Percentiles rank a stretch among this genome's conserved stretches.
Evolutionary conservation across 2,329 filamentous ascomycete genomes (phyloP).

Genomic region (Talaromyces rugulosus): DNA sequence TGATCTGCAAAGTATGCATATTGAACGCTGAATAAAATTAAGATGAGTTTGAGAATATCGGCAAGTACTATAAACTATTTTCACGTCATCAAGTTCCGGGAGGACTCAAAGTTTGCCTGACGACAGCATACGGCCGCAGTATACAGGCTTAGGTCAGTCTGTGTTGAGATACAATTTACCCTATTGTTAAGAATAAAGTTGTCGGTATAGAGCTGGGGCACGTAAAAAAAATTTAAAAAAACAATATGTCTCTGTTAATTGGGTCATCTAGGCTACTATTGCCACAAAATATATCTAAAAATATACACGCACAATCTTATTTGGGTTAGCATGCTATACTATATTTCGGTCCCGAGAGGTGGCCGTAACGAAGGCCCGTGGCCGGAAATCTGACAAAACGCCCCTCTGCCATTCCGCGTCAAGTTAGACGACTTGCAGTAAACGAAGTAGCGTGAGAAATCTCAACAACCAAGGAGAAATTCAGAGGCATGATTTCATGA

Average conservation of each 20-base stretch:
- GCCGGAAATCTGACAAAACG: background rate
- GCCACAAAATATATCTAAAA: background rate
- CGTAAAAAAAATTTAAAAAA: background rate
- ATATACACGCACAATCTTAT: background rate
- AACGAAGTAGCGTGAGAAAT: background rate
- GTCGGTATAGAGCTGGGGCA: background rate
- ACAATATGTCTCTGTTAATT: background rate
- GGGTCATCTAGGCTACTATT: background rate
- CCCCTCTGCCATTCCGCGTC: background rate
- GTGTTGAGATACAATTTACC: too few species aligned
- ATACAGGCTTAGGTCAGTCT: background rate
- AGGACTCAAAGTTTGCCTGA: constrained; percentile 25
- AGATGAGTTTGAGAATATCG: constrained; percentile 29
- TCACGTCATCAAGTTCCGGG: constrained; percentile 25
- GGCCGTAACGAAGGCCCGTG: background rate
- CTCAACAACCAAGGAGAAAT: background rate
- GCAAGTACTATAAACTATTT: constrained; percentile 20
- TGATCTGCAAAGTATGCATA: background rate
- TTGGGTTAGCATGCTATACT: background rate
- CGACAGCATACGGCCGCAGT: constrained; percentile 24
- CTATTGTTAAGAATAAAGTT: background rate
- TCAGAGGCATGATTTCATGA: background rate
- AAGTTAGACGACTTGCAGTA: background rate
- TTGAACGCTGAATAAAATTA: background rate
- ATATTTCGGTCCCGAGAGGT: background rate